Base-by-base conservation (phyloP, 176 grass and related monocot genomes). In the Eragrostis curvula region DNA sequence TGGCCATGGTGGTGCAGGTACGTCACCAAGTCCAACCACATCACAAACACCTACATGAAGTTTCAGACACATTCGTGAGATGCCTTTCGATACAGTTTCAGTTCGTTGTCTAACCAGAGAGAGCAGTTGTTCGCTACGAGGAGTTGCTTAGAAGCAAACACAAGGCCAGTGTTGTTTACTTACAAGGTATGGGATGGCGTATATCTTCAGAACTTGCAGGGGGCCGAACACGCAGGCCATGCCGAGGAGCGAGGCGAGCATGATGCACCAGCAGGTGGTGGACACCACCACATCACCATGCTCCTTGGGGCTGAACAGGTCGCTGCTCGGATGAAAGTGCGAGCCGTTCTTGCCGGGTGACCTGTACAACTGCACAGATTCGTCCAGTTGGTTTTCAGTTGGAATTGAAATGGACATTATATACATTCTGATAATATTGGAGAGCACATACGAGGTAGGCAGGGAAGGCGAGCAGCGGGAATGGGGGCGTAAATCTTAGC, bases 1-100 rank as follows among this genome's bases (percentile, higher is more conserved):
- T 87, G 90, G 2, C 92, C 96, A 53, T 98, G 96, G 81, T 98
- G 96, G 41, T 98, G 96, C 50, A 98, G 88, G 44, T 98, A 98
- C 2, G 96, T 98, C 17, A 98, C 96, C 27, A 98, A 41, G 51
- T 93, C 96, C 12, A 95, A 62, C 92, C 96, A 98, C 88, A 91
- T 86, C 16, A 98, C 84, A 63, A 98, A 95, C n/a, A 98, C 96
- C 96, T 97, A 69, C 52, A 72, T n/a, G 44, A 66, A 29, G 53
- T 66, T 66, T 20, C 64, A 64, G 14, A 52, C 4, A 82, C 18
- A 56, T 80, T 3, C 20, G 66, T 57, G 12, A 24, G 57, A 24
- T 9, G 55, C 55, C 55, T 3, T 49, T 14, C 43, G 9, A 10
- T 45, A 45, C 9, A n/a, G 51, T n/a, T 73, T 79, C 45, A 73